A percentile compares a stretch with the other conserved stretches of the same genome.
phyloP scores from a whole-genome alignment of 257 asterid genomes.

The Ophiorrhiza pumila region DNA sequence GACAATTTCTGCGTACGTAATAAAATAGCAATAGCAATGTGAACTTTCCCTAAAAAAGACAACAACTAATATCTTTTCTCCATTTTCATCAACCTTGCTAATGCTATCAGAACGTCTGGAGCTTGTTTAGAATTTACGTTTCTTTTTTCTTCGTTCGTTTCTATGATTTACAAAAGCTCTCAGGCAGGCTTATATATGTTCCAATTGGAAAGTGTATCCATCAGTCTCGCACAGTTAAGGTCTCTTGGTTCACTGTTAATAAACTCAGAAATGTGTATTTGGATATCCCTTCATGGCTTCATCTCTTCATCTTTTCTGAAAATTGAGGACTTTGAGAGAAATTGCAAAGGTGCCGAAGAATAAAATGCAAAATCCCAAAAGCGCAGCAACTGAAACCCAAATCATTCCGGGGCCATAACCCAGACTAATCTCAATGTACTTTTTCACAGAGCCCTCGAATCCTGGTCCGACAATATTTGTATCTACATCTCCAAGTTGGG shows the following conservation, averaged over 20 bases:
- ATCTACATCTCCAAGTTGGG: slow-evolving; percentile 82
- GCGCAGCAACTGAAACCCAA: slow-evolving; percentile 41
- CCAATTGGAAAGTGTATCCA: too few relatives aligned
- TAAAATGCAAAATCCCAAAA: slow-evolving; percentile 43
- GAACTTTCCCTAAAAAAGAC: too few relatives aligned
- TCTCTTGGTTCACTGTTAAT: background rate
- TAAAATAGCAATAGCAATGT: too few relatives aligned
- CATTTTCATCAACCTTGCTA: too few relatives aligned
- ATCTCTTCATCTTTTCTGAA: slow-evolving; percentile 51
- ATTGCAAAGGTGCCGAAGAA: slow-evolving; percentile 57
- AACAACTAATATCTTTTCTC: too few relatives aligned
- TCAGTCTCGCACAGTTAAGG: too few relatives aligned
- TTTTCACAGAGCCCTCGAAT: slow-evolving; percentile 64
- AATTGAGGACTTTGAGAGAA: slow-evolving; percentile 66
- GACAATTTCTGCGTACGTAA: too few relatives aligned
- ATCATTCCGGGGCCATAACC: slow-evolving; percentile 62
- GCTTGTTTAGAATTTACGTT: too few relatives aligned
- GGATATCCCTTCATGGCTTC: too few relatives aligned
- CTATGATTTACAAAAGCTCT: too few relatives aligned
- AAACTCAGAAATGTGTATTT: background rate
- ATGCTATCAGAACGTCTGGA: too few relatives aligned
- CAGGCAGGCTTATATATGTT: background rate
- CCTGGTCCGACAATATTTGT: slow-evolving; percentile 45
- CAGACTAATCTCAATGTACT: slow-evolving; percentile 42
- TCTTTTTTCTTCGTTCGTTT: too few relatives aligned